Conservation (phyloP, 345 rosid species). For the Durio zibethinus region DNA sequence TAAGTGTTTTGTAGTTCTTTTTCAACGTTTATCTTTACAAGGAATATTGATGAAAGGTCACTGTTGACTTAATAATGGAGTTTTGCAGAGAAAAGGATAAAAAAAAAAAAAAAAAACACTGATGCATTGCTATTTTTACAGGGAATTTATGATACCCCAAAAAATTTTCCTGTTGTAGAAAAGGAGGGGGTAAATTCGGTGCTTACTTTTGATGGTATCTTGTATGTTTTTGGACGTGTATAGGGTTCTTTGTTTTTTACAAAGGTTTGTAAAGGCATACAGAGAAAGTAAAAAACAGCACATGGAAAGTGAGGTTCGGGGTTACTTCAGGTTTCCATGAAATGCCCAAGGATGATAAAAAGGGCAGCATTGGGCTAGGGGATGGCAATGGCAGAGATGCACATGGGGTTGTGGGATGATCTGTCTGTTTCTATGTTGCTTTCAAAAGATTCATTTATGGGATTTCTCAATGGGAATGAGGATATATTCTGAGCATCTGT, state of each 20-base stretch:
- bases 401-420: neutral
- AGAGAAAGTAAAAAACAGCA: neutral
- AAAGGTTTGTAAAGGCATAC: neutral
- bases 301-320: neutral
- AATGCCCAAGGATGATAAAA: neutral
- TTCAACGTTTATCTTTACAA: constrained; percentile 27
- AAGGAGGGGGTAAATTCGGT: too few species aligned
- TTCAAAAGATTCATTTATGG: neutral
- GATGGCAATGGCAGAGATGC: neutral
- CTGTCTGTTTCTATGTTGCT: neutral
- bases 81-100: neutral
- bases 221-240: neutral
- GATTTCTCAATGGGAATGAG: neutral
- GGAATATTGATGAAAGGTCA: constrained; percentile 37
- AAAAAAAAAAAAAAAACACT: neutral
- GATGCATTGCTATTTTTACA: neutral
- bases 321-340: neutral
- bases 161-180: neutral
- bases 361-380: neutral
- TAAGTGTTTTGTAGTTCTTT: constrained; percentile 19
- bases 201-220: neutral
- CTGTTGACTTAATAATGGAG: constrained; percentile 24
- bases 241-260: too few species aligned
- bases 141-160: neutral
- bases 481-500: neutral